A percentile compares a stretch with the other conserved stretches of the same genome.
Evolutionary conservation across 352 stramenopile species (phyloP).

Genomic region (Phytophthora palmivora): DNA sequence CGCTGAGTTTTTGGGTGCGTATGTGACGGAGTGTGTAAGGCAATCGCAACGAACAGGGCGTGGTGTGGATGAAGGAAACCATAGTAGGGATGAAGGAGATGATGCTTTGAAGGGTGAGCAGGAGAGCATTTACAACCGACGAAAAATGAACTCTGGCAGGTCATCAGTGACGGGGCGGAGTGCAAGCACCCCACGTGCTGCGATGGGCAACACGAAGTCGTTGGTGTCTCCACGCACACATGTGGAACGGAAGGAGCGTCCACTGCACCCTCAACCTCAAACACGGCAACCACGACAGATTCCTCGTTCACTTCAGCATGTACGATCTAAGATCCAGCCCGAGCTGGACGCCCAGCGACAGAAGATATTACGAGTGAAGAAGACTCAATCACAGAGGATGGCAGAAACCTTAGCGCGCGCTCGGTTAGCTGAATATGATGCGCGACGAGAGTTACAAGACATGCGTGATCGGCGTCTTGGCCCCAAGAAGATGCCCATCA

Average conservation of each 20-base stretch:
- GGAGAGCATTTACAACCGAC: conserved; percentile 10
- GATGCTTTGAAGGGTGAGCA: conserved; percentile 2
- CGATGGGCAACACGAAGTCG: conserved; percentile 22
- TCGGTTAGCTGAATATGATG: conserved; percentile 68
- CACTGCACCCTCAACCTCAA: conserved; percentile 23
- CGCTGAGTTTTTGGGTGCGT: conserved; percentile 62
- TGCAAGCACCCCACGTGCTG: conserved; percentile 8
- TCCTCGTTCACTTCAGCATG: conserved; percentile 39
- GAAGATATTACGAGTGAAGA: conserved; percentile 78
- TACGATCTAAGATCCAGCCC: conserved; percentile 72
- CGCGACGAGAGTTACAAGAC: conserved; percentile 39
- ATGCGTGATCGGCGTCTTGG: conserved; percentile 20
- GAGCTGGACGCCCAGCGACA: conserved; percentile 59
- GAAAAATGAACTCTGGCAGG: background rate
- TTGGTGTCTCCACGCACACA: background rate
- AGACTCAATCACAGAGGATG: conserved; percentile 80
- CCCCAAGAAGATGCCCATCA: conserved; percentile 51
- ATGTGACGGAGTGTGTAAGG: conserved; percentile 55
- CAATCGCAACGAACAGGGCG: conserved; percentile 15
- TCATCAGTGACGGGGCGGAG: background rate
- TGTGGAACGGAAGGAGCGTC: conserved; percentile 11
- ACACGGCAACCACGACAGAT: conserved; percentile 10
- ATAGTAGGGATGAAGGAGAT: background rate
- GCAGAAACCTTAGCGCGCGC: conserved; percentile 66
- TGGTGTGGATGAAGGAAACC: background rate